Evolutionary conservation across 306 rosid species (phyloP), one percentile per base, ranked within the genome.

Genomic region (Prinsepia uniflora): DNA sequence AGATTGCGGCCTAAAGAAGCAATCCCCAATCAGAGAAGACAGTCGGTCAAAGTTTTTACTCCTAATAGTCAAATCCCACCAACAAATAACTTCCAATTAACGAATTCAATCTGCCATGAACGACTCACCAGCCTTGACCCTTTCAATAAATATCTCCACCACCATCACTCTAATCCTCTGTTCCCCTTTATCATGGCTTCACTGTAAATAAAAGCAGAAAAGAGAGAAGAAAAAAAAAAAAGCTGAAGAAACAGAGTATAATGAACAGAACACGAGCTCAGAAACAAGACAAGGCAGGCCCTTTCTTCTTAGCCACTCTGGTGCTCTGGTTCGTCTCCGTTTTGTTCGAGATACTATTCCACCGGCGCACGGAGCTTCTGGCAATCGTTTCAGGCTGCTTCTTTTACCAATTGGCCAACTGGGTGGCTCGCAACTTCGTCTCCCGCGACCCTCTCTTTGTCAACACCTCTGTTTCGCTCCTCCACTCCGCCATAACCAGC

Each of bases 391-490:
- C 80, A 0, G 96, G 97, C 19, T 81, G 83, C 54, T 61, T 81
- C 74, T 88, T 90, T 76, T 90, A 78, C 85, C 94, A 88, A 18
- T 50, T 77, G 8, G 89, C 87, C 63, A 89, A 91, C 68, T 79
- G 66, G 75, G 54, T 86, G 58, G n/a, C 83, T 50, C 87, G 95
- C 13, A 10, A 62, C 72, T 67, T 83, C 75, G 53, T 76, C 76
- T 77, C 84, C n/a, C 76, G 58, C 36, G 91, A 93, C 59, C 84
- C 89, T 63, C 89, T 90, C 73, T 85, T 90, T 47, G 92, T 90
- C 64, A 93, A 90, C 77, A 94, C 97, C 79, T 68, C 89, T 7
- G 98, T 93, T 42, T 93, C 98, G 34, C 98, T 93, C 69, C 84
- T 93, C 20, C 98, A 93, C 74, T 88, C 96, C 76, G 10, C 70